Conservation (phyloP, 1,284 basidiomycete genomes). For the Pascua sp. region DNA sequence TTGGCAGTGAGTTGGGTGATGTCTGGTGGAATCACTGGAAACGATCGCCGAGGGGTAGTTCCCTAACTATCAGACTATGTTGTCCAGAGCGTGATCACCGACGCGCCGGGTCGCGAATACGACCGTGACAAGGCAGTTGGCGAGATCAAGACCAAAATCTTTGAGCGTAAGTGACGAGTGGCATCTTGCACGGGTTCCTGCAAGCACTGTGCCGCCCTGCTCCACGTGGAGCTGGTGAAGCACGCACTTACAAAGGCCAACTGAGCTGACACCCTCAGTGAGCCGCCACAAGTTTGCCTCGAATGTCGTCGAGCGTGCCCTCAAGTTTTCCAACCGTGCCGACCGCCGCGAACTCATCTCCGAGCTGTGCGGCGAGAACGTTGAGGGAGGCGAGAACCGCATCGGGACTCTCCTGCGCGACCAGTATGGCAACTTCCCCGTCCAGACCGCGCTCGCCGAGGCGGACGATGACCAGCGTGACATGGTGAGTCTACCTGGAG, state of each 20-base stretch:
- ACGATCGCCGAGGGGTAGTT: constrained; percentile 2
- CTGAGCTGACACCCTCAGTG: constrained; percentile 45
- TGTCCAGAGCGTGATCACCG: constrained; percentile 77
- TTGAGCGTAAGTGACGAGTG: constrained; percentile 52
- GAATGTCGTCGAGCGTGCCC: constrained; percentile 93
- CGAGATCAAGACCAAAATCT: constrained; percentile 72
- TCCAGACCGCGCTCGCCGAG: constrained; percentile 39
- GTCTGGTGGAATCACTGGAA: no score
- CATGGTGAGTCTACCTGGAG: constrained; percentile 9
- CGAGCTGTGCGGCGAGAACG: constrained; percentile 57
- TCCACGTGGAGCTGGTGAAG: no score
- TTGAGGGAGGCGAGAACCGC: constrained; percentile 26
- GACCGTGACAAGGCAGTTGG: constrained; percentile 69
- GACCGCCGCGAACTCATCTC: constrained; percentile 68
- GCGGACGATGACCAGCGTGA: constrained; percentile 34
- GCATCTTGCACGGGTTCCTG: neutral
- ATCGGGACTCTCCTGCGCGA: constrained; percentile 36
- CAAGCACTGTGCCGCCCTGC: no score
- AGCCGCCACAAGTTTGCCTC: constrained; percentile 93
- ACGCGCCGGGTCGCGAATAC: constrained; percentile 64
- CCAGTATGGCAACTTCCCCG: constrained; percentile 42
- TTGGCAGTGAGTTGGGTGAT: constrained; percentile 61
- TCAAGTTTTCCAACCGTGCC: constrained; percentile 63
- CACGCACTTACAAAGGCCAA: no score
- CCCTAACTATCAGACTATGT: constrained; percentile 66